phyloP scores from a whole-genome alignment of 768 basidiomycete species.

The Glaciozyma antarctica region DNA sequence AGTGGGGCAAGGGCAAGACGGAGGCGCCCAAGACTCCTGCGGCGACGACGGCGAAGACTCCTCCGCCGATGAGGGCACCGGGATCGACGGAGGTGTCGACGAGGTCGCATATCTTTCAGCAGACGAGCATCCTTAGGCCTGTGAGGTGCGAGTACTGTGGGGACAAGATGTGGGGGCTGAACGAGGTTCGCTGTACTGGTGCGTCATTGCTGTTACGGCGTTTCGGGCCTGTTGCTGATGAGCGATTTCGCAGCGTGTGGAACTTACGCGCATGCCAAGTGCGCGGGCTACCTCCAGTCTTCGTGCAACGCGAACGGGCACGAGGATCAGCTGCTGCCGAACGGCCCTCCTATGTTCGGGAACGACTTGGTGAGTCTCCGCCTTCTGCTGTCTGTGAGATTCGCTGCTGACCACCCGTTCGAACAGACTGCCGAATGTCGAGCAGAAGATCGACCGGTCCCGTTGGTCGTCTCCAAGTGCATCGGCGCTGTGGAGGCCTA shows the following conservation, averaged over 20 bases:
- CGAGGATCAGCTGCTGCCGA: constrained; percentile 2
- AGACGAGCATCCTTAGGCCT: constrained; percentile 74
- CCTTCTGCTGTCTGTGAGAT: constrained; percentile 22
- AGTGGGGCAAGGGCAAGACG: constrained; percentile 37
- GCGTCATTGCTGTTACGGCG: constrained; percentile 38
- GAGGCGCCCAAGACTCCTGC: not conserved
- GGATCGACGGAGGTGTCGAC: constrained; percentile 26
- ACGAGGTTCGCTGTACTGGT: constrained; percentile 75
- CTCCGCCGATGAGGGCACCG: constrained; percentile 2
- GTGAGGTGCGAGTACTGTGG: constrained; percentile 90
- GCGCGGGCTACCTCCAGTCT: constrained; percentile 38
- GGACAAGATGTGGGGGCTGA: constrained; percentile 99
- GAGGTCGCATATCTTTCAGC: constrained; percentile 76
- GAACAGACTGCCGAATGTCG: constrained; percentile 55
- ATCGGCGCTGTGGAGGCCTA: constrained; percentile 81
- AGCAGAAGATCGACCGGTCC: constrained; percentile 47
- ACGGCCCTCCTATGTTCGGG: constrained; percentile 82
- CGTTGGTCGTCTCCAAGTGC: constrained; percentile 88
- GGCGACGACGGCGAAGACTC: constrained; percentile 12
- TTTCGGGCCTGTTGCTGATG: too few relatives aligned
- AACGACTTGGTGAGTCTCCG: constrained; percentile 50
- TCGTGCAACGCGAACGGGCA: constrained; percentile 22
- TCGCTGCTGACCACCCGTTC: not conserved
- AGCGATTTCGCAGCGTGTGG: constrained; percentile 55
- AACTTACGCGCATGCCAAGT: constrained; percentile 78